phyloP scores from a whole-genome alignment of 176 grass and related monocot genomes.

The Hordeum vulgare region DNA sequence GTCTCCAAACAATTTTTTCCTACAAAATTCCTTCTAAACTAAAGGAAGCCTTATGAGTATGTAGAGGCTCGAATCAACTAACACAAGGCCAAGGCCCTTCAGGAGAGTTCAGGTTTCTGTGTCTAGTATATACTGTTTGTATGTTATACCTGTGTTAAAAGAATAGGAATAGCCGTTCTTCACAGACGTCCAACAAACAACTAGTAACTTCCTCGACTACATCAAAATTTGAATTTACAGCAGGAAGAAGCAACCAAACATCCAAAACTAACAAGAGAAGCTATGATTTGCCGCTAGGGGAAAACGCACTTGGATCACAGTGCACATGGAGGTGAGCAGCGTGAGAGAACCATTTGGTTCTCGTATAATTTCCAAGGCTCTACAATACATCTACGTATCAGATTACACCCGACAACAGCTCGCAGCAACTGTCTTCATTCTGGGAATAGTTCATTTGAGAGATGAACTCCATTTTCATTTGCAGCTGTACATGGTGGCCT shows the following conservation, averaged over 20 bases:
- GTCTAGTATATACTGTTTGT: no score
- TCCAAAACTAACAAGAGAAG: not conserved
- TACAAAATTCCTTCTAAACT: no score
- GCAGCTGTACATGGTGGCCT: slow-evolving; percentile 1
- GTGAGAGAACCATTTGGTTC: slow-evolving; percentile 12
- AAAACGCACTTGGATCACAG: slow-evolving; percentile 1
- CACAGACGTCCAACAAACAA: slow-evolving; percentile 7
- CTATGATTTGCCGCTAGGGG: not conserved
- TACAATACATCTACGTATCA: not conserved
- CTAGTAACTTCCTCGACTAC: slow-evolving; percentile 28
- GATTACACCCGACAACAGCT: not conserved
- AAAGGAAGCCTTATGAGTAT: no score
- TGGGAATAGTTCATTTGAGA: not conserved
- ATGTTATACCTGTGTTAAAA: not conserved
- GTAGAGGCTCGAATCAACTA: no score
- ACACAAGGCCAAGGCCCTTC: no score
- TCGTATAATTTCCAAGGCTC: not conserved
- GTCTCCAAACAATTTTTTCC: no score
- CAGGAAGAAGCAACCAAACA: slow-evolving; percentile 39
- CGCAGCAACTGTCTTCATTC: not conserved
- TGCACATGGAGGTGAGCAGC: not conserved
- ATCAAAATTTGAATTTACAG: slow-evolving; percentile 57
- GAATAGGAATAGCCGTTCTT: not conserved
- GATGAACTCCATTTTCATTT: slow-evolving; percentile 7
- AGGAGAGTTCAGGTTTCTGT: no score